Base-by-base conservation (phyloP, 495 filamentous ascomycete genomes). In the Talaromyces adpressus region DNA sequence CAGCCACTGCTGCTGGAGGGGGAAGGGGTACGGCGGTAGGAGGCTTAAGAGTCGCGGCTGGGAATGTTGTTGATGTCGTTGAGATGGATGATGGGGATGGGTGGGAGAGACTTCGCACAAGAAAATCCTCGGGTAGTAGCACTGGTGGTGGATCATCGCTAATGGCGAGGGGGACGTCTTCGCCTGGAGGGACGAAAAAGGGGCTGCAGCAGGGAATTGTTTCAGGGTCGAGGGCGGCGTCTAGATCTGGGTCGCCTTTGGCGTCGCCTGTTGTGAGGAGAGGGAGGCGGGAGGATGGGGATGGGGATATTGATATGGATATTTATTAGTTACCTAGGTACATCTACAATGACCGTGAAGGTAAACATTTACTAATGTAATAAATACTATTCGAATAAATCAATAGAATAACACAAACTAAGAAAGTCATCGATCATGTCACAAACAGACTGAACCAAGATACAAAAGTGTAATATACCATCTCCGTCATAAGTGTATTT, bases 341-440 rank as follows among this genome's bases (percentile, higher is more conserved):
- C 29, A 6, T 29, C 29, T 29, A 29, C 29, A 29, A 29, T 29
- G 29, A 29, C 29, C 29, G 29, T 29, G 29, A 29, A 45, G 12
- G 1, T 3, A 18, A 16, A 25, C 6, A 23, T 56, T 5, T 27
- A 14, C 27, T 56, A 7, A 12, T 12, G 23, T 53, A 53, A 56
- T 56, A 56, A 23, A 56, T 16, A 56, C 18, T 53, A 22, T 23
- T 56, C 7, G 27, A 56, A 29, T 27, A 53, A 53, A 53, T 23
- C 52, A 54, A 54, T 25, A 29, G 12, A 51, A 56, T 14, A 18
- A 29, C 12, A 56, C 52, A 58, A 58, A 57, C 27, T 36, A 58
- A 25, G 56, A 58, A 58, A 58, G 11, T 58, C 56, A 58, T 58
- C 30, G 56, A 58, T 58, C 56, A 58, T 58, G 56, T 18, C 56